Evolutionary conservation across 352 stramenopile genomes (phyloP).

Genomic region (Thalassiosira ordinaria): DNA sequence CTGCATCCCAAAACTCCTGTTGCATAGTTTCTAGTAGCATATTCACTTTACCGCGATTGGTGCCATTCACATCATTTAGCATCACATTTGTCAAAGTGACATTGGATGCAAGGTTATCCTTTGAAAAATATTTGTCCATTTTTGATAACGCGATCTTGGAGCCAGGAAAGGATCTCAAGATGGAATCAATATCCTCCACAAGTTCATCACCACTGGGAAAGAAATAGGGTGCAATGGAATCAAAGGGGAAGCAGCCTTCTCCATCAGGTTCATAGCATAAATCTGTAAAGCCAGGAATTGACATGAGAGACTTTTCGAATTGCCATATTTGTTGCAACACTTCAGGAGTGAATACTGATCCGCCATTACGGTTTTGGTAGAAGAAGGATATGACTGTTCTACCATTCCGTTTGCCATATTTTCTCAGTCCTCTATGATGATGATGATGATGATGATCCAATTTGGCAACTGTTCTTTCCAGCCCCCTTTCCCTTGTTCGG

Average conservation of each 20-base stretch:
- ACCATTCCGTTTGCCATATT: slow-evolving; percentile 7
- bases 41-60: not conserved
- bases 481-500: not conserved
- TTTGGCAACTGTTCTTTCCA: not conserved
- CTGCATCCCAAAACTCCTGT: slow-evolving; percentile 20
- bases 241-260: slow-evolving; percentile 22
- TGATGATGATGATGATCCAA: not conserved
- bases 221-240: slow-evolving; percentile 36
- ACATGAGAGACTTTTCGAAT: slow-evolving; percentile 24
- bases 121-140: slow-evolving; percentile 41
- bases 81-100: slow-evolving; percentile 20
- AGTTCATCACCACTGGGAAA: slow-evolving; percentile 15
- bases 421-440: not conserved
- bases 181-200: slow-evolving; percentile 31
- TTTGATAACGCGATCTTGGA: slow-evolving; percentile 24
- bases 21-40: slow-evolving; percentile 26
- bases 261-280: slow-evolving; percentile 10
- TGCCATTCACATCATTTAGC: slow-evolving; percentile 9
- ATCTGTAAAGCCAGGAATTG: slow-evolving; percentile 20
- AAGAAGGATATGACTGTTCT: slow-evolving; percentile 33
- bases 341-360: slow-evolving; percentile 31
- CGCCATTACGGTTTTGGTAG: slow-evolving; percentile 39
- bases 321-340: slow-evolving; percentile 22
- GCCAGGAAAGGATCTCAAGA: slow-evolving; percentile 14
- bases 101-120: not conserved